These are phyloP conservation scores for Candida coquimbonensis DNA, from an alignment of 805 yeast genomes.

Conservation along the genomic window DNA sequence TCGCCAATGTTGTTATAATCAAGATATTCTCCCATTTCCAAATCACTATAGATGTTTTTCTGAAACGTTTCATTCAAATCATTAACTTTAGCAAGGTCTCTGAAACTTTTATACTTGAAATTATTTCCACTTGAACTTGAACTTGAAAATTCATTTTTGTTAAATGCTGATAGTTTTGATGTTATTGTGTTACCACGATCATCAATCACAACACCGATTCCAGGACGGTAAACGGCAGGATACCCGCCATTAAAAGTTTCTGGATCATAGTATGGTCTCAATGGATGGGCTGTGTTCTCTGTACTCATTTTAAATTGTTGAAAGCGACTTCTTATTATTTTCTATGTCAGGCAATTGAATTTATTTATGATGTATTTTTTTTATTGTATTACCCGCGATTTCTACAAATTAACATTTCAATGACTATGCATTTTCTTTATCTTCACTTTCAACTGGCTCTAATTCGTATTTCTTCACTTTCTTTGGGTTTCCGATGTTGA, in stretches of 20 bases:
- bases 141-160: constrained; percentile 7
- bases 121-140: not conserved
- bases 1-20: constrained; percentile 53
- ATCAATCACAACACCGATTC: constrained; percentile 50
- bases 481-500: constrained; percentile 8
- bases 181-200: constrained; percentile 32
- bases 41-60: constrained; percentile 32
- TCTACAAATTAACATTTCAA: not conserved
- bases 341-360: not conserved
- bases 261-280: constrained; percentile 69
- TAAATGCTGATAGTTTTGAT: constrained; percentile 27
- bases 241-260: constrained; percentile 60
- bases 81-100: constrained; percentile 17
- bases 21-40: constrained; percentile 61
- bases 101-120: constrained; percentile 9
- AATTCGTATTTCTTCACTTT: constrained; percentile 7
- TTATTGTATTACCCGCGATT: not conserved
- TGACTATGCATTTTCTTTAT: not conserved
- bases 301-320: not conserved
- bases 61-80: constrained; percentile 19
- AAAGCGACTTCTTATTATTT: not conserved
- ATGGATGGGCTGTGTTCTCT: constrained; percentile 9
- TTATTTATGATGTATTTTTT: not conserved
- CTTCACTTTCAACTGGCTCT: constrained; percentile 1
- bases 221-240: constrained; percentile 52